Evolutionary conservation across 257 asterid species (phyloP).

Genomic region (Capsicum baccatum): DNA sequence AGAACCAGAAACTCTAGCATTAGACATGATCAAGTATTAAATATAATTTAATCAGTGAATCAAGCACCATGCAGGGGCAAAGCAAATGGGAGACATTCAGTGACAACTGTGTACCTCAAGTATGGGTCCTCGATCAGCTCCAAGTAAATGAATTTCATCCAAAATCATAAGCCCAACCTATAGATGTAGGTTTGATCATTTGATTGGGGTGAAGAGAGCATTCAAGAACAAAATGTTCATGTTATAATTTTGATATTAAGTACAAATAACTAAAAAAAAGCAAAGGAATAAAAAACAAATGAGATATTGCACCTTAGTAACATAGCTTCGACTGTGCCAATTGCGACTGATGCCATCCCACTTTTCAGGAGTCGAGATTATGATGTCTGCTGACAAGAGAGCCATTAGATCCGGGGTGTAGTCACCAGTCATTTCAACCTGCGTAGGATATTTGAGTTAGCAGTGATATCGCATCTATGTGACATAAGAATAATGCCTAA

Average conservation of each 20-base stretch:
- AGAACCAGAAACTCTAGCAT: slow-evolving; percentile 31
- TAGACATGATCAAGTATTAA: slow-evolving; percentile 18
- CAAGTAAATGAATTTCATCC: slow-evolving; percentile 98
- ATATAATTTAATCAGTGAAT: not conserved
- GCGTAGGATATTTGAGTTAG: slow-evolving; percentile 42
- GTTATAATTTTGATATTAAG: slow-evolving; percentile 15
- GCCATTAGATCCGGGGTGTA: slow-evolving; percentile 91
- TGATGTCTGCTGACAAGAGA: slow-evolving; percentile 85
- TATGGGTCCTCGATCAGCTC: slow-evolving; percentile 99
- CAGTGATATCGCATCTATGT: not conserved
- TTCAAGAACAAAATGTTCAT: slow-evolving; percentile 28
- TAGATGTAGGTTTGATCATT: slow-evolving; percentile 30
- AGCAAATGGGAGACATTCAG: not conserved
- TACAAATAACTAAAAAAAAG: slow-evolving; percentile 6
- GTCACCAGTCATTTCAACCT: slow-evolving; percentile 99
- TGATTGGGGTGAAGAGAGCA: not conserved
- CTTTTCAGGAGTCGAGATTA: slow-evolving; percentile 96
- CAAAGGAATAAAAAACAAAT: slow-evolving; percentile 19
- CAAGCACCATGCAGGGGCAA: slow-evolving; percentile 2
- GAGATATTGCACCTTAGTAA: slow-evolving; percentile 70
- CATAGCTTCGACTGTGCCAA: slow-evolving; percentile 95
- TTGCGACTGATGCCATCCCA: slow-evolving; percentile 99
- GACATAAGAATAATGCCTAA: slow-evolving; percentile 25
- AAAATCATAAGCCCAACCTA: slow-evolving; percentile 96
- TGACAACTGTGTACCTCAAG: slow-evolving; percentile 68